Evolutionary conservation across 2,329 filamentous ascomycete genomes (phyloP).

Genomic region (Myriosclerotinia duriaeana): DNA sequence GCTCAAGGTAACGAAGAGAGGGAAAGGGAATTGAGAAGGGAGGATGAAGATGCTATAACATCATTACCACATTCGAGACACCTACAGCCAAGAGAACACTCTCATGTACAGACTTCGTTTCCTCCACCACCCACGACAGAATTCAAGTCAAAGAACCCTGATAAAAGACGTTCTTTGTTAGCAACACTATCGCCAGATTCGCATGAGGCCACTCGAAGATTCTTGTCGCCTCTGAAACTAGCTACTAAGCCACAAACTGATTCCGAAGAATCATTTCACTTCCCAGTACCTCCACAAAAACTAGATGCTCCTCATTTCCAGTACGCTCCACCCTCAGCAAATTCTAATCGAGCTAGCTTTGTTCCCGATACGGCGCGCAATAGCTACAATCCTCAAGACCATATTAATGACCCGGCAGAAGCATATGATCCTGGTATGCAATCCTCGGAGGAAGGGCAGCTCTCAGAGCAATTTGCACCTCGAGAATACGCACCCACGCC

Average conservation of each 20-base stretch:
- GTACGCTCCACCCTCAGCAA: constrained; percentile 53
- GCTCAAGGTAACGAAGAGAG: constrained; percentile 75
- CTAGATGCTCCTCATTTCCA: constrained; percentile 58
- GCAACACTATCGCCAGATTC: constrained; percentile 31
- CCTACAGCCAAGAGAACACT: constrained; percentile 53
- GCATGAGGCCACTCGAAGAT: constrained; percentile 45
- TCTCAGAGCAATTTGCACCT: constrained; percentile 27
- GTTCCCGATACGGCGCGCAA: constrained; percentile 30
- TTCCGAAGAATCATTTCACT: constrained; percentile 51
- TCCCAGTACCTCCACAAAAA: constrained; percentile 52
- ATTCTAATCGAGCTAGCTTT: constrained; percentile 27
- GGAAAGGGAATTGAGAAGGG: constrained; percentile 74
- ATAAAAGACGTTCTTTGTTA: constrained; percentile 44
- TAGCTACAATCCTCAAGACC: constrained; percentile 37
- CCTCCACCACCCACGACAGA: constrained; percentile 40
- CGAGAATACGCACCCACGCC: constrained; percentile 26
- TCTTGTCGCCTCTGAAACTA: constrained; percentile 33
- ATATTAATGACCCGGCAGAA: constrained; percentile 32
- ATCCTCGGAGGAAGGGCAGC: constrained; percentile 24
- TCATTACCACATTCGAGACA: constrained; percentile 71
- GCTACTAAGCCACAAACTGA: constrained; percentile 13
- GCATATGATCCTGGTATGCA: constrained; percentile 18
- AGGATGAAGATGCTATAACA: constrained; percentile 82
- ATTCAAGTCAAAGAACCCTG: constrained; percentile 50
- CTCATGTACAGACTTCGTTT: constrained; percentile 37